These are phyloP conservation scores for Pichia phayaonensis DNA, from an alignment of 805 yeast species.

Conservation along the genomic window DNA sequence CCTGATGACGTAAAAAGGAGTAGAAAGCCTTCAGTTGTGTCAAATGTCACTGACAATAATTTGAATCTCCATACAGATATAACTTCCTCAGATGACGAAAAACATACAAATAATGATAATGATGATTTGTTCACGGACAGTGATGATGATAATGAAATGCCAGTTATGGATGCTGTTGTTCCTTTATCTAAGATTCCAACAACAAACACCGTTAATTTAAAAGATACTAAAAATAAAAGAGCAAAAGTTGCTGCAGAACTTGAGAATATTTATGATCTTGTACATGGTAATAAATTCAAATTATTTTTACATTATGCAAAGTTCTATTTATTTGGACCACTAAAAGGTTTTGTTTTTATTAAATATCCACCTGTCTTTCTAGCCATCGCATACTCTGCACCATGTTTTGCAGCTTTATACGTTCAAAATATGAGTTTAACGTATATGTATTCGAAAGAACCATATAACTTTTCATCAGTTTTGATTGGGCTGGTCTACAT, in stretches of 20 bases:
- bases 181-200: constrained; percentile 28
- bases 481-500: constrained; percentile 70
- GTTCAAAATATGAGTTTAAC: constrained; percentile 70
- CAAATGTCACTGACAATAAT: not conserved
- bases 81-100: not conserved
- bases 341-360: constrained; percentile 52
- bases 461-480: constrained; percentile 62
- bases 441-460: constrained; percentile 49
- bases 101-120: not conserved
- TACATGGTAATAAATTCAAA: constrained; percentile 13
- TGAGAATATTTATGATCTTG: constrained; percentile 16
- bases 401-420: constrained; percentile 65
- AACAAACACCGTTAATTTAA: constrained; percentile 14
- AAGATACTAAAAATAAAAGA: constrained; percentile 16
- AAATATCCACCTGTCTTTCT: constrained; percentile 68
- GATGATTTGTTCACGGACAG: not conserved
- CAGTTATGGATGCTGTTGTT: constrained; percentile 30
- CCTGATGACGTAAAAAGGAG: not conserved
- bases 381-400: constrained; percentile 58
- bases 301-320: constrained; percentile 29
- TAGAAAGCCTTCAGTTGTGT: not conserved
- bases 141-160: constrained; percentile 26
- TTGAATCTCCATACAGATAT: not conserved
- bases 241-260: constrained; percentile 13
- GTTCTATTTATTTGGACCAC: constrained; percentile 48